Evolutionary conservation across 306 rosid genomes (phyloP).

Genomic region (Clitoria ternatea): DNA sequence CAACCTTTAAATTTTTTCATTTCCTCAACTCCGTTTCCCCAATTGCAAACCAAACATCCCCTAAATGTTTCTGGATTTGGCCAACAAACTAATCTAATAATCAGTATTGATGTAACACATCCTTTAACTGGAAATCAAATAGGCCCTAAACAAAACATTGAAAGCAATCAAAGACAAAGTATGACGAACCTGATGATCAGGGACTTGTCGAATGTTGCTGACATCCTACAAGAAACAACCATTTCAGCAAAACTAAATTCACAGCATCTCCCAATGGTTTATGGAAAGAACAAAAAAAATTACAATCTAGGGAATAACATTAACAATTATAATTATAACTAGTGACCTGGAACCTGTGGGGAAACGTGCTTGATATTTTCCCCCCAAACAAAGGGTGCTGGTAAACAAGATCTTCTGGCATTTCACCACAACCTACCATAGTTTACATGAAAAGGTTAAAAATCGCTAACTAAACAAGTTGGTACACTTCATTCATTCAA

Average conservation of each 20-base stretch:
- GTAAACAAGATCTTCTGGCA: constrained; percentile 42
- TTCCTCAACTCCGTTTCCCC: no score
- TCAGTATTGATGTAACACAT: no score
- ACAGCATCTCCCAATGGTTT: background rate
- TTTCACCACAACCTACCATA: constrained; percentile 23
- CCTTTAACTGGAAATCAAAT: no score
- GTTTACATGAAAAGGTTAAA: constrained; percentile 3
- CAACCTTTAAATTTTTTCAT: no score
- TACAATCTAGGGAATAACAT: background rate
- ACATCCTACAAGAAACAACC: constrained; percentile 51
- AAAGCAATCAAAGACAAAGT: background rate
- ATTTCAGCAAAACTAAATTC: constrained; percentile 1
- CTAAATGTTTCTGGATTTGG: no score
- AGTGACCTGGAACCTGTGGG: constrained; percentile 68
- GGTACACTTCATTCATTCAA: no score
- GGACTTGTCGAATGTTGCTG: constrained; percentile 75
- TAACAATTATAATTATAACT: background rate
- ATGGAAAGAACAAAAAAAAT: background rate
- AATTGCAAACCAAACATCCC: no score
- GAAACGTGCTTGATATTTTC: constrained; percentile 57
- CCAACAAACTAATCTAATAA: no score
- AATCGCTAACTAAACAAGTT: no score
- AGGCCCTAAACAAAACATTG: background rate
- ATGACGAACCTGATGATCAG: constrained; percentile 73
- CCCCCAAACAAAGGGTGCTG: constrained; percentile 68